Evolutionary conservation across 306 rosid species (phyloP).

Genomic region (Acmispon strigosus): DNA sequence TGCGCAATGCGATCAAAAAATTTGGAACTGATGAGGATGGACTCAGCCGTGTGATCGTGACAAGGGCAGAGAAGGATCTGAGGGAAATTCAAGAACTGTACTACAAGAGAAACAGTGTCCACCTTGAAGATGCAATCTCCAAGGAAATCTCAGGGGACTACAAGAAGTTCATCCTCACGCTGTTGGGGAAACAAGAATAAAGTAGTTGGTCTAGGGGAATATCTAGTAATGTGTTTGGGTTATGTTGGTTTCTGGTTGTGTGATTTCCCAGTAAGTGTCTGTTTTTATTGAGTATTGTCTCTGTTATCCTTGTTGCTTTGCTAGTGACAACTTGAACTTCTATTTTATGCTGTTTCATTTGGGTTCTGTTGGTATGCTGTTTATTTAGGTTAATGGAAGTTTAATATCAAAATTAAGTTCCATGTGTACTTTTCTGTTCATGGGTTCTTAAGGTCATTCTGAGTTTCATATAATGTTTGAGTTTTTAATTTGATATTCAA

Average conservation of each 20-base stretch:
- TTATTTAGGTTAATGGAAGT: not conserved
- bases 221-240: not conserved
- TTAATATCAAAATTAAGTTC: not conserved
- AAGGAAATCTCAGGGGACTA: constrained; percentile 69
- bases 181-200: constrained; percentile 55
- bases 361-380: not conserved
- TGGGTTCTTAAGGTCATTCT: too few species aligned
- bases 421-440: too few species aligned
- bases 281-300: not conserved
- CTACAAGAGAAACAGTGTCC: constrained; percentile 71
- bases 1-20: constrained; percentile 53
- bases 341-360: not conserved
- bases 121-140: constrained; percentile 59
- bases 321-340: constrained; percentile 9
- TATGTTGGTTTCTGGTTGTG: not conserved
- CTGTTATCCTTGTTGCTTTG: not conserved
- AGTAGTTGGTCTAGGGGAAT: not conserved
- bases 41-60: constrained; percentile 61
- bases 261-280: not conserved
- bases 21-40: constrained; percentile 67
- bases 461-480: too few species aligned
- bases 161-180: constrained; percentile 66
- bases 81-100: constrained; percentile 57
- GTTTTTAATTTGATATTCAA: too few species aligned
- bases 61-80: constrained; percentile 90